Evolutionary conservation across 2,329 filamentous ascomycete species (phyloP).

Genomic region (Scedosporium aurantiacum): DNA sequence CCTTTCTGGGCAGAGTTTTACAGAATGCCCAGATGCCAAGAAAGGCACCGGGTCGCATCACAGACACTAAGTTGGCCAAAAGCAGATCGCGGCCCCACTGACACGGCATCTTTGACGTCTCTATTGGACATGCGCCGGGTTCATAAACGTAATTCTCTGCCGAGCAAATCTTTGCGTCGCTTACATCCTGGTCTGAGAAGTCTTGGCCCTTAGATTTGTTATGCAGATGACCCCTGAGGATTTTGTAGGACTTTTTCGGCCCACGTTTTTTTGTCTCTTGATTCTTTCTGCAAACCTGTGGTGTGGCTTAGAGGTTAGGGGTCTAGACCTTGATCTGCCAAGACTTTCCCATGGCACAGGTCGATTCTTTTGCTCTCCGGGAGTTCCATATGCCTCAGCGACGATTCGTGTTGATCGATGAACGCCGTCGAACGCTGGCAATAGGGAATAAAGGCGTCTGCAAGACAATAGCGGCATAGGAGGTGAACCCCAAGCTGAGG

Average conservation of each 20-base stretch:
- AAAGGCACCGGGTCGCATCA: neutral
- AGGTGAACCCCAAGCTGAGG: no score
- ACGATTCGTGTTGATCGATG: no score
- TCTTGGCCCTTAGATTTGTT: neutral
- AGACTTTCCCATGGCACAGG: no score
- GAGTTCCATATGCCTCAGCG: no score
- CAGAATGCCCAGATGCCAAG: neutral
- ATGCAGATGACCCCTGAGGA: neutral
- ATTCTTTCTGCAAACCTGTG: neutral
- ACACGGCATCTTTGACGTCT: neutral
- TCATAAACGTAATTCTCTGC: neutral
- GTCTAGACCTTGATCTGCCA: no score
- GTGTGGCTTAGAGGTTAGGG: neutral
- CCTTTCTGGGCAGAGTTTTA: no score
- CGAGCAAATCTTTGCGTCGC: neutral
- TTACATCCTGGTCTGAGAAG: neutral
- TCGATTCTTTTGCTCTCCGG: no score
- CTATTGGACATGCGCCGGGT: neutral
- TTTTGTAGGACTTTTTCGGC: neutral
- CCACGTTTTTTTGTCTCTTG: neutral
- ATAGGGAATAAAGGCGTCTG: no score
- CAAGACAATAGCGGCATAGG: no score
- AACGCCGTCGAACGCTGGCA: no score
- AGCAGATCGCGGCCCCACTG: constrained; percentile 1
- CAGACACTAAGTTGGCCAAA: neutral